phyloP scores from a whole-genome alignment of 2,329 filamentous ascomycete species.

The Botrytis pseudocinerea region DNA sequence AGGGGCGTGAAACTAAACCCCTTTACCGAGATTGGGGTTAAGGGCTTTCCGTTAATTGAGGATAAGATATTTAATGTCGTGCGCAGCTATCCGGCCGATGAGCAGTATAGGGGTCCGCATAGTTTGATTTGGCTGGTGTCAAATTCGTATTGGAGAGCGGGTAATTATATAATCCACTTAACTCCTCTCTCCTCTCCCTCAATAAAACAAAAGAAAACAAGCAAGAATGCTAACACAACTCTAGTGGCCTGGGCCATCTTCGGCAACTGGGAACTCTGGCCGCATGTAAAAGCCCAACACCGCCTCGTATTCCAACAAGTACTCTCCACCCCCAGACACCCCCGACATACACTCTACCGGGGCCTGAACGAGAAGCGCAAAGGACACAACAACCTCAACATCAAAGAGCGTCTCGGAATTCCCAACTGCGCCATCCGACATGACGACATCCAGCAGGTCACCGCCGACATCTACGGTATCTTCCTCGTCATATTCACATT shows the following conservation, averaged over 20 bases:
- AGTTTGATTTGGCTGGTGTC: background rate
- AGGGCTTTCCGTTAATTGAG: constrained; percentile 1
- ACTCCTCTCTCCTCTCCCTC: background rate
- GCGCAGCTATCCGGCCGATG: background rate
- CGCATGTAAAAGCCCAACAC: constrained; percentile 11
- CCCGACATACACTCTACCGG: background rate
- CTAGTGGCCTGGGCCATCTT: constrained; percentile 11
- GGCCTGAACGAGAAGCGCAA: background rate
- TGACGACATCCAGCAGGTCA: constrained; percentile 15
- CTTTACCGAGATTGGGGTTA: background rate
- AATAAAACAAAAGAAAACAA: background rate
- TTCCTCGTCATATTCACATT: background rate
- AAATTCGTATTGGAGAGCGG: background rate
- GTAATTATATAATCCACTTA: background rate
- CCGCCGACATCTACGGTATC: constrained; percentile 10
- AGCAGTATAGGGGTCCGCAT: background rate
- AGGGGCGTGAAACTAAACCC: background rate
- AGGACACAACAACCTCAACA: background rate
- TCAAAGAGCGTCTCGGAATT: background rate
- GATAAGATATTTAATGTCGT: background rate
- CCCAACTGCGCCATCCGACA: constrained; percentile 18
- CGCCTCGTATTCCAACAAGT: background rate
- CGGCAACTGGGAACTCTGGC: constrained; percentile 5
- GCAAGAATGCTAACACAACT: background rate
- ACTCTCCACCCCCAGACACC: background rate